Evolutionary conservation across 2,329 filamentous ascomycete species (phyloP).

Genomic region (Fonsecaea multimorphosa): DNA sequence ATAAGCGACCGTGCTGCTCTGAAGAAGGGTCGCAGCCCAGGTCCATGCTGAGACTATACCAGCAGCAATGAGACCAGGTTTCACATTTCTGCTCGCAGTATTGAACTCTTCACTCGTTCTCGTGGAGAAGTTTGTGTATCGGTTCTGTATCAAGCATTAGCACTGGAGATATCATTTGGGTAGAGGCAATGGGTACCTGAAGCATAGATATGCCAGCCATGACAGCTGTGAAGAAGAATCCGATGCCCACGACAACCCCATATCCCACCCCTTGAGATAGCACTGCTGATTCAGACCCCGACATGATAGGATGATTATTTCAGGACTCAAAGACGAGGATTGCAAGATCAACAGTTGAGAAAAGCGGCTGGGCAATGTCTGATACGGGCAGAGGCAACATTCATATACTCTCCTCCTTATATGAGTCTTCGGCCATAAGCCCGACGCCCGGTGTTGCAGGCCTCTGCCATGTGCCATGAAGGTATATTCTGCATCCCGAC

Average conservation of each 20-base stretch:
- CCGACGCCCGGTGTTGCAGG: background rate
- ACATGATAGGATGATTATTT: constrained; percentile 19
- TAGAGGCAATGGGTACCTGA: constrained; percentile 35
- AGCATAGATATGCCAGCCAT: constrained; percentile 54
- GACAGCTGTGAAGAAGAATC: constrained; percentile 51
- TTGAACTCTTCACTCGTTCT: constrained; percentile 93
- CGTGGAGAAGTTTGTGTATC: constrained; percentile 54
- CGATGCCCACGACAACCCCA: constrained; percentile 59
- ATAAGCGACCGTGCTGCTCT: constrained; percentile 80
- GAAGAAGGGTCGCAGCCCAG: constrained; percentile 61
- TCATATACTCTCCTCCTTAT: constrained; percentile 16
- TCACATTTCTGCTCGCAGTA: constrained; percentile 84
- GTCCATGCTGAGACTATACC: constrained; percentile 85
- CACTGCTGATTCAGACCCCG: constrained; percentile 26
- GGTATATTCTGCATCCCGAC: background rate
- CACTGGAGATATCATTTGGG: too few relatives aligned
- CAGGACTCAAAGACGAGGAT: background rate
- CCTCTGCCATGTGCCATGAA: background rate
- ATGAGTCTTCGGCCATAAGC: constrained; percentile 11
- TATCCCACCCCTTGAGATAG: constrained; percentile 52
- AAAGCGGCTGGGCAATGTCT: background rate
- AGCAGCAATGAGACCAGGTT: constrained; percentile 83
- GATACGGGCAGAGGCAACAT: background rate
- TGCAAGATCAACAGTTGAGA: background rate
- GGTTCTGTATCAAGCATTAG: constrained; percentile 17